A percentile compares a stretch with the other conserved stretches of the same genome.
These are phyloP conservation scores for Polygonum maritimum DNA, from an alignment of 148 eudicot genomes.

Conservation along the genomic window DNA sequence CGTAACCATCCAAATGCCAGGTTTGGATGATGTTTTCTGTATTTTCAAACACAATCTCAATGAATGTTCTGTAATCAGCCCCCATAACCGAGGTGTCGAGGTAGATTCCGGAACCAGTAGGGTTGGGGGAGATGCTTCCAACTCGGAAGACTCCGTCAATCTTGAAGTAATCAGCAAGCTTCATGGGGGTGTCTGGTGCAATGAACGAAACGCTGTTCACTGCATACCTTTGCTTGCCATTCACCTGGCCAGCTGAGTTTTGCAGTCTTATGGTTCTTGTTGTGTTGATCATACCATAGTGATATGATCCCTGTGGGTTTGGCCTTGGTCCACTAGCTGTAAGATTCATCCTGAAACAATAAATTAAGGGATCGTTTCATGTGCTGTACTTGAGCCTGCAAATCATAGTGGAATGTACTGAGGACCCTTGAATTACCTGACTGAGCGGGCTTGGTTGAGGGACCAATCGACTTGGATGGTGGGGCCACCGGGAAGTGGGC, in stretches of 20 bases:
- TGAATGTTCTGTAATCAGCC: slow-evolving; percentile 55
- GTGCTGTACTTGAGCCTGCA: too few relatives aligned
- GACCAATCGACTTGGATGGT: slow-evolving; percentile 88
- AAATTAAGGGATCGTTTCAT: not conserved
- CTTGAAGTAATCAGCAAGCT: slow-evolving; percentile 82
- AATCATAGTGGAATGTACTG: too few relatives aligned
- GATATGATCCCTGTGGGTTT: slow-evolving; percentile 95
- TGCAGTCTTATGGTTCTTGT: slow-evolving; percentile 60
- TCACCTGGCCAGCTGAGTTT: slow-evolving; percentile 67
- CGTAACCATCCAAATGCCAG: slow-evolving; percentile 80
- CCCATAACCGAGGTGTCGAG: slow-evolving; percentile 71
- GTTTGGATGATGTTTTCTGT: slow-evolving; percentile 62
- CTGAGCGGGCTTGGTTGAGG: slow-evolving; percentile 83
- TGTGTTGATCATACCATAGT: slow-evolving; percentile 87
- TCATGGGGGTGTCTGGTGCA: slow-evolving; percentile 84
- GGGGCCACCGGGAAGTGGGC: slow-evolving; percentile 88
- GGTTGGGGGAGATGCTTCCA: slow-evolving; percentile 60
- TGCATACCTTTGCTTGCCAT: slow-evolving; percentile 81
- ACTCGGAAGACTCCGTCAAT: slow-evolving; percentile 73
- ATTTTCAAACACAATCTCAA: slow-evolving; percentile 84
- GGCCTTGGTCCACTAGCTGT: slow-evolving; percentile 99
- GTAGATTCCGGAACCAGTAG: slow-evolving; percentile 55
- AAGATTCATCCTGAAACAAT: slow-evolving; percentile 53
- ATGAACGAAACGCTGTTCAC: slow-evolving; percentile 78
- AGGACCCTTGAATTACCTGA: slow-evolving; percentile 27